A percentile compares a stretch with the other conserved stretches of the same genome.
These are phyloP conservation scores for Pseudonitzschia multiseries DNA, from an alignment of 108 stramenopile species.

Conservation along the genomic window DNA sequence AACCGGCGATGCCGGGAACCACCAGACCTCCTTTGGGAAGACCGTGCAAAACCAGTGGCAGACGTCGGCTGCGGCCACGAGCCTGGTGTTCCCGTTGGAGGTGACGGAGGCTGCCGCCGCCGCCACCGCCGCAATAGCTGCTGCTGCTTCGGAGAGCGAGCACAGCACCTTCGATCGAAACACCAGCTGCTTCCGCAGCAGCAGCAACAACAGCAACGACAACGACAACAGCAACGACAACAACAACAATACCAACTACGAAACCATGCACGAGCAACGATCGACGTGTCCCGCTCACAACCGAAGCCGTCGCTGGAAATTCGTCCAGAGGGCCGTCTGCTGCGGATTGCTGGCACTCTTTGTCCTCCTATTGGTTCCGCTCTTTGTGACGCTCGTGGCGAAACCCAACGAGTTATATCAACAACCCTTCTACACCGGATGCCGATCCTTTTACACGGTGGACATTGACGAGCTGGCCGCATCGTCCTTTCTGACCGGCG, in stretches of 20 bases:
- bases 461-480: constrained; percentile 34
- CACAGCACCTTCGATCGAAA: constrained; percentile 8
- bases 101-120: neutral
- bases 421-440: constrained; percentile 50
- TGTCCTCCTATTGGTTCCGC: constrained; percentile 4
- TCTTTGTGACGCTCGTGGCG: constrained; percentile 17
- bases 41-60: neutral
- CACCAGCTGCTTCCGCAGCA: too few species aligned
- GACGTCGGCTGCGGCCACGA: too few species aligned
- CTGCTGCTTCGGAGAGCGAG: neutral
- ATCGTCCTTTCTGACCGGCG: neutral
- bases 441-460: constrained; percentile 44
- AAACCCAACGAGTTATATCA: constrained; percentile 34
- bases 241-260: constrained; percentile 9
- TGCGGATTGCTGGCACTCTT: neutral
- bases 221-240: too few species aligned
- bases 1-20: neutral
- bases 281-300: constrained; percentile 4
- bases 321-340: neutral
- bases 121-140: neutral
- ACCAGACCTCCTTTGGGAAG: neutral
- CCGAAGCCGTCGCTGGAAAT: constrained; percentile 1
- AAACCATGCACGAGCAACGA: constrained; percentile 14
- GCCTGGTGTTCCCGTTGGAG: neutral
- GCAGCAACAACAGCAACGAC: too few species aligned